phyloP scores from a whole-genome alignment of 371 early-diverging fungal species.

The Lichtheimia ornata region DNA sequence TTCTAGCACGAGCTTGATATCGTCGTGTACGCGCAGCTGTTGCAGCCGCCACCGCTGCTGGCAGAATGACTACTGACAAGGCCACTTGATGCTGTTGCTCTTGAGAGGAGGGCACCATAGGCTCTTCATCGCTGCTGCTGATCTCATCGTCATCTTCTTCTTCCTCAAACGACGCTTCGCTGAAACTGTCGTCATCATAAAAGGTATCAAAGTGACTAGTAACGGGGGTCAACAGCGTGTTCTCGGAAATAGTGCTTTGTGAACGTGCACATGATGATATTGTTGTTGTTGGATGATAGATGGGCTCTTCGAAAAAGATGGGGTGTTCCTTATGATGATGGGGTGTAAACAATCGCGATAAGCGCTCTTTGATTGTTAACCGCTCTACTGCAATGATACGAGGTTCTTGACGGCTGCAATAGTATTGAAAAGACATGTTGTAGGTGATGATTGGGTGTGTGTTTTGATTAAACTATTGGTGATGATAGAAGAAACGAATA shows the following conservation, averaged over 20 bases:
- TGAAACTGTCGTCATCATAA: background rate
- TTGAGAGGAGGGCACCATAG: no score
- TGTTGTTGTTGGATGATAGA: background rate
- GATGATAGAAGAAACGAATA: no score
- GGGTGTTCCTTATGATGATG: background rate
- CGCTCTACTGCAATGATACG: slow-evolving; percentile 1
- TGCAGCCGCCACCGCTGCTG: background rate
- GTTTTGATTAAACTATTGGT: no score
- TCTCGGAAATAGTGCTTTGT: background rate
- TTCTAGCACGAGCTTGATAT: background rate
- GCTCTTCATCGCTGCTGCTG: background rate
- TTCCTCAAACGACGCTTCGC: background rate
- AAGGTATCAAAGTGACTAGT: background rate
- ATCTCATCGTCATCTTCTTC: background rate
- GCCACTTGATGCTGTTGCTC: background rate
- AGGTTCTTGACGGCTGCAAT: background rate
- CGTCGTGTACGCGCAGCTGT: background rate
- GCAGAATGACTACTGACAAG: background rate
- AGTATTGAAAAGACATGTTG: no score
- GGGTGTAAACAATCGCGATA: background rate
- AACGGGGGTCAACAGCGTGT: background rate
- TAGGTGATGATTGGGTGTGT: no score
- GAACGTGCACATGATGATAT: background rate
- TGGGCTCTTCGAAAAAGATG: background rate
- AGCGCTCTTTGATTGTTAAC: background rate